phyloP scores from a whole-genome alignment of 805 yeast genomes.

The Vanderwaltozyma tropicalis region DNA sequence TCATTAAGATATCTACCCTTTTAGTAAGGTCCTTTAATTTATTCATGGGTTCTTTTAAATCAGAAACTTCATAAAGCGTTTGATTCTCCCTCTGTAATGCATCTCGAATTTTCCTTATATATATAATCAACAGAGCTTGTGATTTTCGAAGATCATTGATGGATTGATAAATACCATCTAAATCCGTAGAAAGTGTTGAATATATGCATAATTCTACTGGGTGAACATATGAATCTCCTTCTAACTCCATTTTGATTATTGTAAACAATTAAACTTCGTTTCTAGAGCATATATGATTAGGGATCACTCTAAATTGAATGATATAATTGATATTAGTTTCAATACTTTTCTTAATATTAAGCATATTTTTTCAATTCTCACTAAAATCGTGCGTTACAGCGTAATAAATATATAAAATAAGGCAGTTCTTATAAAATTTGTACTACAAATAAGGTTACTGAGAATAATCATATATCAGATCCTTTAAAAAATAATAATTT shows the following conservation, averaged over 20 bases:
- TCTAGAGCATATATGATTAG: no score
- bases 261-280: no score
- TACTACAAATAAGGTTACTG: no score
- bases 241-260: constrained; percentile 1
- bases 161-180: constrained; percentile 25
- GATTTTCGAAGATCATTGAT: constrained; percentile 25
- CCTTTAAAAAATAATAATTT: no score
- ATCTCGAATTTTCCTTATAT: constrained; percentile 16
- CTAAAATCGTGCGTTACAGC: no score
- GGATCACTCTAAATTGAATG: no score
- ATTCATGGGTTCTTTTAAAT: neutral
- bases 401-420: no score
- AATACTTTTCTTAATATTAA: no score
- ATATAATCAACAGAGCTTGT: constrained; percentile 22
- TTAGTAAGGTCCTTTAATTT: constrained; percentile 1
- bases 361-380: neutral
- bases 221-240: constrained; percentile 9
- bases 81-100: constrained; percentile 17
- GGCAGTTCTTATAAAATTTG: no score
- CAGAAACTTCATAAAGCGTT: constrained; percentile 9
- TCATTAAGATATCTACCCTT: neutral
- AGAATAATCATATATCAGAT: no score
- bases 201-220: constrained; percentile 25
- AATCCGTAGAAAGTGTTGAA: constrained; percentile 21
- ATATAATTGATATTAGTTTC: no score